Percentiles rank a stretch among this genome's conserved stretches.
These are phyloP conservation scores for Lactarius deliciosus DNA, from an alignment of 768 basidiomycete genomes.

Conservation along the genomic window DNA sequence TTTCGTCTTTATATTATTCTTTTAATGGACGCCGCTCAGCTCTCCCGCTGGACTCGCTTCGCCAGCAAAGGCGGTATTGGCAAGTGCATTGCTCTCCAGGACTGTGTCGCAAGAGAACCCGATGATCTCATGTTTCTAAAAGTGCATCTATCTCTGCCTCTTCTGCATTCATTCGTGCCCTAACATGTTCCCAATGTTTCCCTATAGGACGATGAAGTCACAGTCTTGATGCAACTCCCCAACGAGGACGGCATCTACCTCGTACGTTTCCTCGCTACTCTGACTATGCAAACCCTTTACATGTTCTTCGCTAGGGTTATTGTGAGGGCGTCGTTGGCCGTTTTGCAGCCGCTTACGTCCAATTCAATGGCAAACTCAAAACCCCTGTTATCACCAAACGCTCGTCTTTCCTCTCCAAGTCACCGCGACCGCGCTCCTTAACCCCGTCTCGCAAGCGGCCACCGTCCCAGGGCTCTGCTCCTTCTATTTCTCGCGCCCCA, in stretches of 20 bases:
- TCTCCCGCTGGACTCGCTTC: slow-evolving; percentile 81
- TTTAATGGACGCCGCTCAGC: slow-evolving; percentile 65
- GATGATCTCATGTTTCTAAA: slow-evolving; percentile 88
- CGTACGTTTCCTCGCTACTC: slow-evolving; percentile 43
- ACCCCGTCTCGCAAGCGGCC: slow-evolving; percentile 31
- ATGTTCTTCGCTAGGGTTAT: slow-evolving; percentile 54
- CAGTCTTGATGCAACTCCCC: slow-evolving; percentile 68
- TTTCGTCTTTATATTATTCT: background rate
- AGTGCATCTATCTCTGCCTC: slow-evolving; percentile 42
- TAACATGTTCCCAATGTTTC: background rate
- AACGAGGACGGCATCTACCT: slow-evolving; percentile 56
- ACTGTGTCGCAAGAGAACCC: slow-evolving; percentile 70
- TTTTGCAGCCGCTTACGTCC: slow-evolving; percentile 62
- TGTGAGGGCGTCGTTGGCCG: slow-evolving; percentile 87
- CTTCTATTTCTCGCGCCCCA: slow-evolving; percentile 28
- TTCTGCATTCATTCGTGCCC: background rate
- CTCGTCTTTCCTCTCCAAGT: slow-evolving; percentile 39
- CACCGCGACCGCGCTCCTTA: slow-evolving; percentile 35
- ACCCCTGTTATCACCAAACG: slow-evolving; percentile 77
- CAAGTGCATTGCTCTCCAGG: slow-evolving; percentile 66
- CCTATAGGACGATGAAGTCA: slow-evolving; percentile 83
- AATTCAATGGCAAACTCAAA: slow-evolving; percentile 73
- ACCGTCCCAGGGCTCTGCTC: slow-evolving; percentile 33
- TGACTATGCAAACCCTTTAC: background rate
- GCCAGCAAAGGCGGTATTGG: slow-evolving; percentile 86